Evolutionary conservation across 2,329 filamentous ascomycete genomes (phyloP).

Genomic region (Pseudogymnoascus destructans): DNA sequence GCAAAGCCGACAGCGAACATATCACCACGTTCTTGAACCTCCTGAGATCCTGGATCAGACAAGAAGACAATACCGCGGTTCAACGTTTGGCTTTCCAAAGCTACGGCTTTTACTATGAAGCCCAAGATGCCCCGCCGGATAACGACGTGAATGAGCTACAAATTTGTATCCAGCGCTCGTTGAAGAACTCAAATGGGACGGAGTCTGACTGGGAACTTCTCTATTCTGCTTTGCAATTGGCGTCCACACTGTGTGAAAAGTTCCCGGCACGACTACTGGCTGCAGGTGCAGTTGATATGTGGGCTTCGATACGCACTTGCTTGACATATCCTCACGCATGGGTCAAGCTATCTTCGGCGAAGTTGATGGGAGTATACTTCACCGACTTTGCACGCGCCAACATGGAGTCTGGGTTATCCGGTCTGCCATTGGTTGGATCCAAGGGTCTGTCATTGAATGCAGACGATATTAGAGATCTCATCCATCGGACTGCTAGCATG

Average conservation of each 20-base stretch:
- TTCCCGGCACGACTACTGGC: constrained; percentile 53
- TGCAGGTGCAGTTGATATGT: constrained; percentile 48
- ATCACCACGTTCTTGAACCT: constrained; percentile 57
- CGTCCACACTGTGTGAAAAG: constrained; percentile 53
- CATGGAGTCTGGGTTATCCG: constrained; percentile 37
- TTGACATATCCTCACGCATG: constrained; percentile 59
- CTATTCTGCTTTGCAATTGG: constrained; percentile 57
- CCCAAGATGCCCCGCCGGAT: constrained; percentile 38
- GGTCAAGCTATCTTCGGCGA: constrained; percentile 66
- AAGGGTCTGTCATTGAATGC: constrained; percentile 55
- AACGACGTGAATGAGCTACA: constrained; percentile 46
- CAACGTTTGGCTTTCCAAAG: constrained; percentile 64
- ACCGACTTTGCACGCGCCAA: constrained; percentile 60
- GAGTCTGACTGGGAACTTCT: constrained; percentile 57
- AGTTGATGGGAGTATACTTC: constrained; percentile 64
- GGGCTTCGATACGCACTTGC: constrained; percentile 54
- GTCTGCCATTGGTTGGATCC: constrained; percentile 53
- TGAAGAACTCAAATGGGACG: constrained; percentile 38
- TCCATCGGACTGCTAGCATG: constrained; percentile 36
- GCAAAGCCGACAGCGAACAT: constrained; percentile 60
- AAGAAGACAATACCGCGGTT: constrained; percentile 58
- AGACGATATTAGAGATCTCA: constrained; percentile 49
- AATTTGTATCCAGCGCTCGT: constrained; percentile 37
- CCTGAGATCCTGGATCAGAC: constrained; percentile 62
- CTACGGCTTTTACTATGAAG: constrained; percentile 73